A percentile compares a stretch with the other conserved stretches of the same genome.
Evolutionary conservation across 2,329 filamentous ascomycete species (phyloP).

Genomic region (Sclerotinia sclerotiorum): DNA sequence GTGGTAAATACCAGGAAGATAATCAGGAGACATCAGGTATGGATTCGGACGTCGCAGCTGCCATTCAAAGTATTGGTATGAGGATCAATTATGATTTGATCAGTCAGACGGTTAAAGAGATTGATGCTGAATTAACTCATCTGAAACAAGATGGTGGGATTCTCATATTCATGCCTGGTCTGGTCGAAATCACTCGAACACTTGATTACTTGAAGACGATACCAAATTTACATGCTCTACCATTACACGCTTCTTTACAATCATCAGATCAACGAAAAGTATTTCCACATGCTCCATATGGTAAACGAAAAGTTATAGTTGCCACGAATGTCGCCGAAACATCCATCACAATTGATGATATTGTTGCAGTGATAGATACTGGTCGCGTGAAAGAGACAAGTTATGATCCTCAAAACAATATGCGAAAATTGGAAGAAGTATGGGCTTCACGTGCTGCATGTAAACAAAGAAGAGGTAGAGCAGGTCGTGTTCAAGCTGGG

Average conservation of each 20-base stretch:
- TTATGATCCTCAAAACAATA: slow-evolving; percentile 87
- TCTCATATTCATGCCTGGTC: slow-evolving; percentile 91
- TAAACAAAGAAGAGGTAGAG: slow-evolving; percentile 89
- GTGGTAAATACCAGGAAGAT: slow-evolving; percentile 43
- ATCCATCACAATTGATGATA: slow-evolving; percentile 96
- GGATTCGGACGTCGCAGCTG: slow-evolving; percentile 63
- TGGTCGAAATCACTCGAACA: slow-evolving; percentile 84
- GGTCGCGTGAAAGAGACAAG: slow-evolving; percentile 96
- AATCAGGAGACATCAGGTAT: slow-evolving; percentile 49
- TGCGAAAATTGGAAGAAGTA: slow-evolving; percentile 89
- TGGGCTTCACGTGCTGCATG: slow-evolving; percentile 94
- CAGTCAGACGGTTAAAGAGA: slow-evolving; percentile 73
- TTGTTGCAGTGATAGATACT: slow-evolving; percentile 93
- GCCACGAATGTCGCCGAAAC: slow-evolving; percentile 98
- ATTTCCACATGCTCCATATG: slow-evolving; percentile 71
- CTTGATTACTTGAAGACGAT: slow-evolving; percentile 66
- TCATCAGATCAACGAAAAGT: slow-evolving; percentile 86
- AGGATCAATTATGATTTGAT: slow-evolving; percentile 92
- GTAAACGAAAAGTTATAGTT: slow-evolving; percentile 88
- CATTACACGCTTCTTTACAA: slow-evolving; percentile 87
- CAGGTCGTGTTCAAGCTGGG: slow-evolving; percentile 87
- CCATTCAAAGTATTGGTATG: slow-evolving; percentile 71
- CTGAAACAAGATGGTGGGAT: slow-evolving; percentile 77
- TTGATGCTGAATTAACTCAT: slow-evolving; percentile 70
- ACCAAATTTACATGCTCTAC: slow-evolving; percentile 71